These are phyloP conservation scores for Microsporum canis DNA, from an alignment of 2,329 filamentous ascomycete species.

Conservation along the genomic window DNA sequence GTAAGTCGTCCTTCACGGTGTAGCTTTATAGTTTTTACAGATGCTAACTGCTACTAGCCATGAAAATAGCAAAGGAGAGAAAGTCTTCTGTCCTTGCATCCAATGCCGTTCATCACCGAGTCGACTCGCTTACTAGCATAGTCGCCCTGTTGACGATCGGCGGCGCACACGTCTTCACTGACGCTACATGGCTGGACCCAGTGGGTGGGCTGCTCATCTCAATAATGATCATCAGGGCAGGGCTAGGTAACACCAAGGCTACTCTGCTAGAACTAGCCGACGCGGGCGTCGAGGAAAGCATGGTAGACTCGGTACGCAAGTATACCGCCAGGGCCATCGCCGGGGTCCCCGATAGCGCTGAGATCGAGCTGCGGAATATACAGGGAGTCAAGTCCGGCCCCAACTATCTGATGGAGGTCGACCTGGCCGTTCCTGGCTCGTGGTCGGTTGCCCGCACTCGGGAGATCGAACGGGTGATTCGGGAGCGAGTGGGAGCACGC, in stretches of 20 bases:
- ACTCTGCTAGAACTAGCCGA: constrained; percentile 87
- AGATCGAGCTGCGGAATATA: constrained; percentile 63
- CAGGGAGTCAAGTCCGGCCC: constrained; percentile 91
- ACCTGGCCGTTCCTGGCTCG: constrained; percentile 63
- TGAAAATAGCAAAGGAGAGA: constrained; percentile 88
- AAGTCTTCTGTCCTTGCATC: constrained; percentile 93
- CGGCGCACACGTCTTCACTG: constrained; percentile 72
- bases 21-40: constrained; percentile 10
- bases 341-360: constrained; percentile 42
- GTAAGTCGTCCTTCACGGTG: constrained; percentile 46
- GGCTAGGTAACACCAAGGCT: constrained; percentile 70
- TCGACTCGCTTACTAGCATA: constrained; percentile 90
- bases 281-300: constrained; percentile 72
- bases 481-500: constrained; percentile 59
- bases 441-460: constrained; percentile 65
- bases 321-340: constrained; percentile 51
- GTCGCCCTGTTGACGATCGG: constrained; percentile 83
- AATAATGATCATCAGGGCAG: constrained; percentile 82
- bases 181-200: constrained; percentile 86
- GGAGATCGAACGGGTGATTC: constrained; percentile 59
- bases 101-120: constrained; percentile 90
- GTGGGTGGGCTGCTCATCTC: constrained; percentile 89
- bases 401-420: constrained; percentile 87
- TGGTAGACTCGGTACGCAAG: constrained; percentile 59
- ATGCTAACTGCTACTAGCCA: constrained; percentile 44